A percentile compares a stretch with the other conserved stretches of the same genome.
phyloP scores from a whole-genome alignment of 2,329 filamentous ascomycete species.

The Calonectria multiphialidica region DNA sequence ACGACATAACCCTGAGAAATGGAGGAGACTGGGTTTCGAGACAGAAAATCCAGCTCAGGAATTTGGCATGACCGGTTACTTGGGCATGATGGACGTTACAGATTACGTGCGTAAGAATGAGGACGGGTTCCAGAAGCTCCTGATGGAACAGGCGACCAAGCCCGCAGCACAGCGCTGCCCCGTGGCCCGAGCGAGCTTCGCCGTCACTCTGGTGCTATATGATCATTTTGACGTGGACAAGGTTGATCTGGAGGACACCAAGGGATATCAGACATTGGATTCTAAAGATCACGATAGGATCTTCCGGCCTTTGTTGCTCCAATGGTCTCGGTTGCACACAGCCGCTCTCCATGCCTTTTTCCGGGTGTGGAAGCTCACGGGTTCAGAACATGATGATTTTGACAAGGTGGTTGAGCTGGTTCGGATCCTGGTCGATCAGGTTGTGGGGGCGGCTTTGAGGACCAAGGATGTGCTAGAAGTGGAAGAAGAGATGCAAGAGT shows the following conservation, averaged over 20 bases:
- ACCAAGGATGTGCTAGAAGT: constrained; percentile 88
- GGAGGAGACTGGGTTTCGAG: constrained; percentile 92
- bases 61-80: constrained; percentile 86
- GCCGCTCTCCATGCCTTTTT: constrained; percentile 90
- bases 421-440: constrained; percentile 89
- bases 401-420: constrained; percentile 93
- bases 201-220: constrained; percentile 89
- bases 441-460: constrained; percentile 84
- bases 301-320: constrained; percentile 88
- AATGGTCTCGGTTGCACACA: constrained; percentile 93
- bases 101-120: constrained; percentile 94
- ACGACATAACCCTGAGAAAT: constrained; percentile 89
- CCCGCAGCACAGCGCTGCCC: constrained; percentile 82
- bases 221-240: constrained; percentile 96
- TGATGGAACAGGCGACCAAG: constrained; percentile 88
- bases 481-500: constrained; percentile 89
- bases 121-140: constrained; percentile 90
- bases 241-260: constrained; percentile 81
- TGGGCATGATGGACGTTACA: constrained; percentile 97
- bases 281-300: constrained; percentile 85
- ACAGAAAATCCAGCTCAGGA: constrained; percentile 88
- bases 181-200: constrained; percentile 86
- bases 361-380: constrained; percentile 91
- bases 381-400: constrained; percentile 87
- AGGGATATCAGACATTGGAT: constrained; percentile 81